phyloP scores from a whole-genome alignment of 495 filamentous ascomycete species.

The Elasticomyces elasticus region DNA sequence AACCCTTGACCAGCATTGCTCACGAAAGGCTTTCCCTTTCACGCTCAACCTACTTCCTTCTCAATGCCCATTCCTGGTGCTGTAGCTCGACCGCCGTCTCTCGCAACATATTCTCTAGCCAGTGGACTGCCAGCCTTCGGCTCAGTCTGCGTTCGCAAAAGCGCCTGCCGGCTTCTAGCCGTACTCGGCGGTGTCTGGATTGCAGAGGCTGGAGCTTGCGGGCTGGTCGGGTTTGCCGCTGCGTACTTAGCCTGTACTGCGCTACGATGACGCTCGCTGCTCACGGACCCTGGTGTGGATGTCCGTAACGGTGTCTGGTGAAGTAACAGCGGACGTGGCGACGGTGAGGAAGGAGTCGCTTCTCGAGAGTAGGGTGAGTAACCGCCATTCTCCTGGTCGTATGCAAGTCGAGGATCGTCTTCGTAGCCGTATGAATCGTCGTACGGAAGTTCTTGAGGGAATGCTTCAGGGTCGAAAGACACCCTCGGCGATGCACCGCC shows the following conservation, averaged over 20 bases:
- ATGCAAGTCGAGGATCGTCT: background rate
- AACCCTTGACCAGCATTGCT: too few species aligned
- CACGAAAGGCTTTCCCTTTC: too few species aligned
- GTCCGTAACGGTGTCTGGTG: constrained; percentile 11
- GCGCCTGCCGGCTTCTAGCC: constrained; percentile 8
- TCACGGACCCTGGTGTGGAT: background rate
- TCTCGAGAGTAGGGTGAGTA: background rate
- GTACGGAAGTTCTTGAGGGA: background rate
- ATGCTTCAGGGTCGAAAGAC: background rate
- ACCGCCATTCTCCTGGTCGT: background rate
- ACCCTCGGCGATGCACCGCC: constrained; percentile 5
- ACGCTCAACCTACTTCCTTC: background rate
- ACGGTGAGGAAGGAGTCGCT: background rate
- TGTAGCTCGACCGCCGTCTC: background rate
- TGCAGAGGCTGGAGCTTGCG: background rate
- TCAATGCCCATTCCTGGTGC: background rate
- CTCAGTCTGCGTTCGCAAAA: constrained; percentile 13
- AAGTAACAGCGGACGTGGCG: background rate
- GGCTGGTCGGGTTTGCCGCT: background rate
- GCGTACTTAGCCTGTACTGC: constrained; percentile 6
- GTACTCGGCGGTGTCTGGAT: constrained; percentile 14
- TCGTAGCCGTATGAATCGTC: constrained; percentile 7
- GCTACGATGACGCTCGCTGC: constrained; percentile 2
- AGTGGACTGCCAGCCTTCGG: constrained; percentile 17
- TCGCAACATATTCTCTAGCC: constrained; percentile 4